Evolutionary conservation across 148 eudicot species (phyloP).

Genomic region (Gaultheria prostrata): DNA sequence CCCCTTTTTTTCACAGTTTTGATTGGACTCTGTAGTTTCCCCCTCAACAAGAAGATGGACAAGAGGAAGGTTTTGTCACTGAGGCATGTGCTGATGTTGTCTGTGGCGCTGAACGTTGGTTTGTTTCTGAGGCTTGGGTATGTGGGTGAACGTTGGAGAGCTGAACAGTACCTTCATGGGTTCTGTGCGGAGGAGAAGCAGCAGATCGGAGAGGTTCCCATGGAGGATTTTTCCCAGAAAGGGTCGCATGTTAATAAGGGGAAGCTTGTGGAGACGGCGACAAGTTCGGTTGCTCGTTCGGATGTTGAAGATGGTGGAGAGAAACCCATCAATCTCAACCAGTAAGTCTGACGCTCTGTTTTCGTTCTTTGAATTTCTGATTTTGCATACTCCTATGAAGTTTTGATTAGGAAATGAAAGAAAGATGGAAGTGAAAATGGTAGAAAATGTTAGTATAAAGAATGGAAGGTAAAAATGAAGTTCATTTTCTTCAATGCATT

Average conservation of each 20-base stretch:
- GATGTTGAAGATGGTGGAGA: conserved; percentile 26
- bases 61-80: conserved; percentile 25
- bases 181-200: conserved; percentile 28
- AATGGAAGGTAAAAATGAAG: neutral
- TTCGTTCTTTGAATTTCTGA: neutral
- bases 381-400: neutral
- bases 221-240: conserved; percentile 23
- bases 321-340: conserved; percentile 63
- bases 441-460: neutral
- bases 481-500: neutral
- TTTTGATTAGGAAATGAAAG: neutral
- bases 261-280: neutral
- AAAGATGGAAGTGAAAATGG: neutral
- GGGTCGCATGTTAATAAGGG: conserved; percentile 24
- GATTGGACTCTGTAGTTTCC: neutral
- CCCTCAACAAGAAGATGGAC: conserved; percentile 13
- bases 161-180: conserved; percentile 27
- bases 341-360: conserved; percentile 46
- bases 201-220: conserved; percentile 8
- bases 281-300: conserved; percentile 1
- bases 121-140: conserved; percentile 45
- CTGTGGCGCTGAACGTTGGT: conserved; percentile 74
- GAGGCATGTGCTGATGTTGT: conserved; percentile 54
- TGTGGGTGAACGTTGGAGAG: conserved; percentile 33
- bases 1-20: neutral